phyloP scores from a whole-genome alignment of 2,329 filamentous ascomycete species.

The Colletotrichum sp. region DNA sequence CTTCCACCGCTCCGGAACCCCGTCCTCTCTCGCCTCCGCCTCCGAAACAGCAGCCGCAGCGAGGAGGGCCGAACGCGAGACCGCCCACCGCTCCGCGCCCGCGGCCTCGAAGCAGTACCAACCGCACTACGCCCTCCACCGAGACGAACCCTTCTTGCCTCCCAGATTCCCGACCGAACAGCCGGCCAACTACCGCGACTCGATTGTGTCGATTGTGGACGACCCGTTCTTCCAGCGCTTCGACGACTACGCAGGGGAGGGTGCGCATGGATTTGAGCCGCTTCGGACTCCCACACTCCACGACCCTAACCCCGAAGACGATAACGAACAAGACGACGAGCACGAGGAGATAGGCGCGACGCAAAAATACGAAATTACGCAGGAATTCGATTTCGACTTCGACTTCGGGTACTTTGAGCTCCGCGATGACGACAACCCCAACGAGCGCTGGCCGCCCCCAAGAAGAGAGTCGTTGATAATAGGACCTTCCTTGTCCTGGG shows the following conservation, averaged over 20 bases:
- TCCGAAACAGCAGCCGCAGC: constrained; percentile 3
- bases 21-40: not conserved
- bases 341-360: not conserved
- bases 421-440: constrained; percentile 42
- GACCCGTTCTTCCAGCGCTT: constrained; percentile 59
- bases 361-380: not conserved
- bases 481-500: constrained; percentile 39
- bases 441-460: constrained; percentile 47
- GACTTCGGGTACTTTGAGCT: constrained; percentile 21
- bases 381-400: not conserved
- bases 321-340: constrained; percentile 19
- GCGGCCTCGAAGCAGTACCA: constrained; percentile 19
- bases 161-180: constrained; percentile 27
- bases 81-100: constrained; percentile 23
- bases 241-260: constrained; percentile 37
- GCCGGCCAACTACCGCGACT: constrained; percentile 44
- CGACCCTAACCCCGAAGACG: constrained; percentile 20
- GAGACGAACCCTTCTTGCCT: constrained; percentile 23
- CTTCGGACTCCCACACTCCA: constrained; percentile 25
- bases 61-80: constrained; percentile 19
- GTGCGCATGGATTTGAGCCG: constrained; percentile 29
- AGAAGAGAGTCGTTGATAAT: constrained; percentile 55
- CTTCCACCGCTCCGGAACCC: not conserved
- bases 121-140: constrained; percentile 19
- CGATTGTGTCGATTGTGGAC: constrained; percentile 58